A percentile compares a stretch with the other conserved stretches of the same genome.
These are phyloP conservation scores for Aspergillus hancockii DNA, from an alignment of 495 filamentous ascomycete genomes.

Conservation along the genomic window DNA sequence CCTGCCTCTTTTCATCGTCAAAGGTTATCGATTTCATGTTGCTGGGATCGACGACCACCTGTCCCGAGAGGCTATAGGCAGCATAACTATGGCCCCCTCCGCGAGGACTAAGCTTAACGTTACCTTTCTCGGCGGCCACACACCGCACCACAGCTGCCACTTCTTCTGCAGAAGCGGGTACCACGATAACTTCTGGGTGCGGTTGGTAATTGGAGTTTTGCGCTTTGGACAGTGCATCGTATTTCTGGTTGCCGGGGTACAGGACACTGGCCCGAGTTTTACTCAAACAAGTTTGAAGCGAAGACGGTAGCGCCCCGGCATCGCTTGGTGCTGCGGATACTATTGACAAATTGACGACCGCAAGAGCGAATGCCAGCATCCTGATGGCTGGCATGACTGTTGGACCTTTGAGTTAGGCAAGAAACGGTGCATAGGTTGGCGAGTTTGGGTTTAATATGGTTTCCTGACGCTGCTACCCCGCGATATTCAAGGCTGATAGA, in stretches of 20 bases:
- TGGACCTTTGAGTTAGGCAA: no score
- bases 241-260: background rate
- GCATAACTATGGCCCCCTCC: slow-evolving; percentile 10
- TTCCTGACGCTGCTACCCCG: no score
- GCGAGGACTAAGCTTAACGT: slow-evolving; percentile 2
- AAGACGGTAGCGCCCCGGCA: background rate
- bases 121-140: slow-evolving; percentile 2
- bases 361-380: no score
- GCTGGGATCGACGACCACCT: slow-evolving; percentile 4
- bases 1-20: slow-evolving; percentile 1
- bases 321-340: background rate
- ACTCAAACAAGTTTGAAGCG: background rate
- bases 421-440: no score
- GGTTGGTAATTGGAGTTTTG: slow-evolving; percentile 8
- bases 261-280: background rate
- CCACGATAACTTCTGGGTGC: slow-evolving; percentile 2
- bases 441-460: no score
- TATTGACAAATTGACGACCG: no score
- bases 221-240: background rate
- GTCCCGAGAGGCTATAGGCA: slow-evolving; percentile 7
- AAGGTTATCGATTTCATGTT: background rate
- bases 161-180: background rate
- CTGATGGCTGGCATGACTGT: no score
- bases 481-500: no score
- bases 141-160: slow-evolving; percentile 5